phyloP scores from a whole-genome alignment of 2,329 filamentous ascomycete species.

The Cordyceps javanica region DNA sequence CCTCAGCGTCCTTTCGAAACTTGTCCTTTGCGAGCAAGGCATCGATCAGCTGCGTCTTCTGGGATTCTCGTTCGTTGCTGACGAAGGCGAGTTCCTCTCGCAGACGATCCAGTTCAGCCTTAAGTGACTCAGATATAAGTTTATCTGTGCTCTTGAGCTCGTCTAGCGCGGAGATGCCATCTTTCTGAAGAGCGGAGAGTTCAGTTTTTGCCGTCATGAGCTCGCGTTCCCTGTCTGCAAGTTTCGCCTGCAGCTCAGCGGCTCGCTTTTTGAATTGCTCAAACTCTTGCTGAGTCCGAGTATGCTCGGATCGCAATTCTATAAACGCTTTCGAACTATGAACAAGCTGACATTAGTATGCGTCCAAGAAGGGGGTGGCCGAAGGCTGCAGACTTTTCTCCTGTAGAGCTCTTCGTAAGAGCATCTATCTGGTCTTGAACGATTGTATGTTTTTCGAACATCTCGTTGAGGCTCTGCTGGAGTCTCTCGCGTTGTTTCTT shows the following conservation, averaged over 20 bases:
- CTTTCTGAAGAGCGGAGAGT: constrained; percentile 48
- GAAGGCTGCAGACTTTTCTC: constrained; percentile 47
- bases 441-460: constrained; percentile 53
- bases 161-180: constrained; percentile 48
- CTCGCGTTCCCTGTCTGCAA: constrained; percentile 50
- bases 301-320: constrained; percentile 43
- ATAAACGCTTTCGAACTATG: constrained; percentile 46
- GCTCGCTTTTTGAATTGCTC: constrained; percentile 37
- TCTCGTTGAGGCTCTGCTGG: constrained; percentile 48
- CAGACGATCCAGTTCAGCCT: constrained; percentile 50
- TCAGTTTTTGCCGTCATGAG: constrained; percentile 47
- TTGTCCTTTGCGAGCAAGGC: constrained; percentile 56
- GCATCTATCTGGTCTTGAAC: constrained; percentile 52
- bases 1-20: constrained; percentile 48
- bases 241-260: constrained; percentile 40
- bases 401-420: constrained; percentile 43
- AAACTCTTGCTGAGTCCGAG: constrained; percentile 40
- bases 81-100: constrained; percentile 45
- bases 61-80: constrained; percentile 47
- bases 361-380: constrained; percentile 16
- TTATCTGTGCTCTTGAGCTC: constrained; percentile 55
- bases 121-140: constrained; percentile 52
- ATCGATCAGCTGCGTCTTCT: constrained; percentile 54
- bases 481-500: constrained; percentile 44
- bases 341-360: constrained; percentile 35